Base-by-base conservation (phyloP, 768 basidiomycete species). In the Naganishia randhawae region DNA sequence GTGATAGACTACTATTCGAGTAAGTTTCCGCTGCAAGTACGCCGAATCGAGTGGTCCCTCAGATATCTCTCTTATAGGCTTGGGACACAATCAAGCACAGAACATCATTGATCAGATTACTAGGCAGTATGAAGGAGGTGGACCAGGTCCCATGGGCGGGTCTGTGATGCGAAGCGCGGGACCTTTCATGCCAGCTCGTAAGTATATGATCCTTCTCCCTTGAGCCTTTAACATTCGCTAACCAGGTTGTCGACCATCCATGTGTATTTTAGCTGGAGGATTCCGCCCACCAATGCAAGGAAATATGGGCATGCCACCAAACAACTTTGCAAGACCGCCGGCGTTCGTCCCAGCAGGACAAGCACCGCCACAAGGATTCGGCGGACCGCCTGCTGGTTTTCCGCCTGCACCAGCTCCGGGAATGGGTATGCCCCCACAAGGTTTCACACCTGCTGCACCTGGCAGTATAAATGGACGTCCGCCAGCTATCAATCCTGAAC, bases 51-150 rank as follows among this genome's bases (percentile, higher is more conserved):
- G 9, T 19, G 14, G 29, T 3, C 13, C 32, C 19, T 48, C 4
- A 37, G 22, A 5, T 41, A 37, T n/a, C 3, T 72, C 53, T 69
- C 71, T 45, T 66, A 7, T 72, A 82, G 81, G 77, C 14, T 73
- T 83, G 62, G 82, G 82, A 66, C 92, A 97, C 81, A 94, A 98
- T 85, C 95, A 95, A 80, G 94, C 95, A 19, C 96, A 99, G 81
- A 92, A 83, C 74, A 92, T 98, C 78, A 98, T 99, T 78, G 95
- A 99, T 85, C 91, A 95, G 81, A 98, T 99, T 80, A 94, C 92
- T 41, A 87, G 89, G 25, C 88, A 90, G 29, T 96, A 95, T 76
- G 95, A 98, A 81, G 68, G 68, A 41, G 54, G 52, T 42, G 68
- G 67, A 25, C 41, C 27, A n/a, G 76, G 37, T 35, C 54, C 63